Evolutionary conservation across 768 basidiomycete genomes (phyloP), one percentile per base, ranked within the genome.

Genomic region (Rhizopogon rudus): DNA sequence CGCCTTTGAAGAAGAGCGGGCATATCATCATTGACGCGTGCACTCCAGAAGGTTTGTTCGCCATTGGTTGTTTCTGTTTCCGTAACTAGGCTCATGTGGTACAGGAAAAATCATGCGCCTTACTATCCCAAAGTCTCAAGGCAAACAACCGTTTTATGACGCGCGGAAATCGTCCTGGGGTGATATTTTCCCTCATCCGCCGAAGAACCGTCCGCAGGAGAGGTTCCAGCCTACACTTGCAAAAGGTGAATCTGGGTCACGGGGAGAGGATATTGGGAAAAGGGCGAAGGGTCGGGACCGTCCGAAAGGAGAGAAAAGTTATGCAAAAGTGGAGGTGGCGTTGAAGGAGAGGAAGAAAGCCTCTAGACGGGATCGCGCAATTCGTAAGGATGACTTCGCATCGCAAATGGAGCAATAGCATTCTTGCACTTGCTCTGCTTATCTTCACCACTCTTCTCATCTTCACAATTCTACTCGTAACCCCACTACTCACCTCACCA

Each of bases 121-220:
- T 70, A 96, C 89, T 5, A 85, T 96, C 40, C 91, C 96, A 0
- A 93, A 84, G 61, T 95, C 92, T 2, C 94, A 95, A 72, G 94
- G 94, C n/a, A 95, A 93, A 68, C 94, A 98, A 63, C 80, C 83
- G 0, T 99, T 84, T 66, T 93, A 98, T 66, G 97, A 98, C 67
- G 94, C 95, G 2, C 85, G 95, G 37, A 98, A 98, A 73, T 86
- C 91, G 0, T 72, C 71, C 9, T 98, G 96, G 95, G 97, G 97
- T 17, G 97, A 98, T 67, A 76, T 92, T 22, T 98, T 98, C 71
- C 97, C 97, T 20, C 95, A 98, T 65, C 71, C 76, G 16, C 83
- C 93, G 5, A 94, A 93, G 71, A 91, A 89, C 65, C 65, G 76
- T 6, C 84, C 88, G 0, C 82, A 89, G 54, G 81, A 85, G 58